Evolutionary conservation across 768 basidiomycete species (phyloP).

Genomic region (Pulveroboletus sp.): DNA sequence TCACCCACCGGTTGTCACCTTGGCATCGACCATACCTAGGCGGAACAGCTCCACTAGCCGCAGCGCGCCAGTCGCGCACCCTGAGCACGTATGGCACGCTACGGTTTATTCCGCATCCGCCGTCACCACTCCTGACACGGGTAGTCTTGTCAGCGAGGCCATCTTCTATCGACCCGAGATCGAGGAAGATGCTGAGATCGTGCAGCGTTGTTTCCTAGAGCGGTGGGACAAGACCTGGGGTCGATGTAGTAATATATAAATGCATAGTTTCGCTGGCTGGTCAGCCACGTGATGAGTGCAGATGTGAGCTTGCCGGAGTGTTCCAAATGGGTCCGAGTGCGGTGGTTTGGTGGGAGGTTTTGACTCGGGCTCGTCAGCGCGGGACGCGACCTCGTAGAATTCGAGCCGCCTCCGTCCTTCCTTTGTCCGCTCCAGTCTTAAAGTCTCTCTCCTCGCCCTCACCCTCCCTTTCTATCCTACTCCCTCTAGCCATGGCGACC

Average conservation of each 20-base stretch:
- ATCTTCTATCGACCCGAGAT: background rate
- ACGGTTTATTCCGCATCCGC: background rate
- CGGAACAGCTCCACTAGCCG: background rate
- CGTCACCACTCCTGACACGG: background rate
- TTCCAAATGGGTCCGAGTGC: slow-evolving; percentile 31
- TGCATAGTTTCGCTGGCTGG: background rate
- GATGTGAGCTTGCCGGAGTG: slow-evolving; percentile 5
- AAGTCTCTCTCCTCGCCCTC: background rate
- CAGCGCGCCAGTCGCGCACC: background rate
- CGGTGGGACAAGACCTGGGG: background rate
- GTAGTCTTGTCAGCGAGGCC: background rate
- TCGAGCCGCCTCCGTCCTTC: slow-evolving; percentile 8
- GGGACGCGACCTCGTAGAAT: slow-evolving; percentile 31
- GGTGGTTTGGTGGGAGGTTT: slow-evolving; percentile 14
- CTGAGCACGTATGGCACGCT: background rate
- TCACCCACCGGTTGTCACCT: background rate
- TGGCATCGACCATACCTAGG: background rate
- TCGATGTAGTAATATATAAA: background rate
- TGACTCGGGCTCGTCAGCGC: slow-evolving; percentile 30
- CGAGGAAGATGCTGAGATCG: background rate
- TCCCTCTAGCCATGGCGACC: slow-evolving; percentile 18
- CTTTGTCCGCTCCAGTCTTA: slow-evolving; percentile 8
- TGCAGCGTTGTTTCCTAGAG: background rate
- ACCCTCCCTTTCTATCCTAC: background rate
- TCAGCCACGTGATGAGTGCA: slow-evolving; percentile 23